Evolutionary conservation across 2,329 filamentous ascomycete species (phyloP).

Genomic region (Didymella pinodella): DNA sequence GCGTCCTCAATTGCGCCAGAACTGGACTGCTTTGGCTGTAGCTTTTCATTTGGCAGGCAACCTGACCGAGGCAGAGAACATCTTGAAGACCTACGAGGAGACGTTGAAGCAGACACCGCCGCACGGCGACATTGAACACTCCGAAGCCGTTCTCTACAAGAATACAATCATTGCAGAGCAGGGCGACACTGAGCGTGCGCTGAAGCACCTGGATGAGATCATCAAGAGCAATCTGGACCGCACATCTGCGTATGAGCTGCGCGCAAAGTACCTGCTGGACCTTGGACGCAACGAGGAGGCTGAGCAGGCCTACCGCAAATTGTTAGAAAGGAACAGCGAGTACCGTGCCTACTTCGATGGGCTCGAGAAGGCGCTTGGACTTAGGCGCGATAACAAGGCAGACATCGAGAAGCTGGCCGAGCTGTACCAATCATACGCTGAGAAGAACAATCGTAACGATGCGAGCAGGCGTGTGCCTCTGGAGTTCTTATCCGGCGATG

Average conservation of each 20-base stretch:
- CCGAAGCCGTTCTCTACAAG: slow-evolving; percentile 93
- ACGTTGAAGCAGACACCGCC: slow-evolving; percentile 83
- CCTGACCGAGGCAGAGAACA: slow-evolving; percentile 84
- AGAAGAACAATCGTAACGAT: slow-evolving; percentile 83
- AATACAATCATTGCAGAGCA: slow-evolving; percentile 92
- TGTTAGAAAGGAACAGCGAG: slow-evolving; percentile 88
- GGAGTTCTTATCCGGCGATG: slow-evolving; percentile 82
- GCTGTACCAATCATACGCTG: slow-evolving; percentile 82
- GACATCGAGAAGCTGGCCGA: slow-evolving; percentile 75
- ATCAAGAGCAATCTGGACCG: slow-evolving; percentile 83
- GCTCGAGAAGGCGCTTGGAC: slow-evolving; percentile 72
- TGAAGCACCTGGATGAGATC: slow-evolving; percentile 83
- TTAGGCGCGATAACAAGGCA: slow-evolving; percentile 67
- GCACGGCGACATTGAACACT: slow-evolving; percentile 86
- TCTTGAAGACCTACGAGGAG: slow-evolving; percentile 90
- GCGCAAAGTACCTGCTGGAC: slow-evolving; percentile 82
- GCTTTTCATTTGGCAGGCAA: slow-evolving; percentile 92
- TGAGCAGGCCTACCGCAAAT: slow-evolving; percentile 76
- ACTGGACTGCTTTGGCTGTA: slow-evolving; percentile 97
- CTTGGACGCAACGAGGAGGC: slow-evolving; percentile 82
- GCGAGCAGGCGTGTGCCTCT: slow-evolving; percentile 85
- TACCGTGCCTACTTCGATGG: slow-evolving; percentile 85
- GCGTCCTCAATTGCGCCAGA: slow-evolving; percentile 81
- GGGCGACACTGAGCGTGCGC: slow-evolving; percentile 80
- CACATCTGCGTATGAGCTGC: slow-evolving; percentile 82